Conservation (phyloP, 1,284 basidiomycete genomes). For the Irpex lacteus region DNA sequence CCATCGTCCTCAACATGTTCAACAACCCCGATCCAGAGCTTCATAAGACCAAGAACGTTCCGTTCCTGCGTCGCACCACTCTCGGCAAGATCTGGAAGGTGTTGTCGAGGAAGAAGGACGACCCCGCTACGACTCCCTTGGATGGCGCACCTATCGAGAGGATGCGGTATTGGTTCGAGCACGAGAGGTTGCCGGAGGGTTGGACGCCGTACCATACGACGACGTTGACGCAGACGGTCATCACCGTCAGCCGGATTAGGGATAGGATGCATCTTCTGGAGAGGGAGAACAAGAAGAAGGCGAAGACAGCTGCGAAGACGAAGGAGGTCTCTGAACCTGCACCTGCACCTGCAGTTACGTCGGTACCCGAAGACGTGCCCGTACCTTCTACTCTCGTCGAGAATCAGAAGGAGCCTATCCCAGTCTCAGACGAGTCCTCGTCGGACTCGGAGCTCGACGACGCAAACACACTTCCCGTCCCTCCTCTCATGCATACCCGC, state of each 20-base stretch:
- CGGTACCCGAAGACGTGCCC: background rate
- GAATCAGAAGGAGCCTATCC: background rate
- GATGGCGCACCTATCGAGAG: constrained; percentile 43
- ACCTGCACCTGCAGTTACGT: background rate
- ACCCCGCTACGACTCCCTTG: constrained; percentile 10
- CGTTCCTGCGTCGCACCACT: constrained; percentile 5
- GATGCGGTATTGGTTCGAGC: constrained; percentile 44
- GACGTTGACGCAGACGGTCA: constrained; percentile 38
- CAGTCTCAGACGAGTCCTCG: background rate
- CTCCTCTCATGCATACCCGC: background rate
- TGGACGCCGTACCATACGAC: constrained; percentile 49
- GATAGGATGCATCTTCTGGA: constrained; percentile 1
- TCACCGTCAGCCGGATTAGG: constrained; percentile 12
- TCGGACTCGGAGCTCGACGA: background rate
- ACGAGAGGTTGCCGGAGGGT: constrained; percentile 50
- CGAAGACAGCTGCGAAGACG: constrained; percentile 4
- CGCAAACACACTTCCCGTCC: background rate
- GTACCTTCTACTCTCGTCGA: background rate
- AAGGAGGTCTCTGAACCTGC: background rate
- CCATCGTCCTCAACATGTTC: constrained; percentile 28
- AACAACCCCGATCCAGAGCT: constrained; percentile 15
- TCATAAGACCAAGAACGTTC: constrained; percentile 1
- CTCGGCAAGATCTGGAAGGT: constrained; percentile 3
- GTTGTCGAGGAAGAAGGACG: constrained; percentile 5
- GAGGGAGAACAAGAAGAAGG: background rate